phyloP scores from a whole-genome alignment of 257 asterid species.

The Haberlea rhodopensis region DNA sequence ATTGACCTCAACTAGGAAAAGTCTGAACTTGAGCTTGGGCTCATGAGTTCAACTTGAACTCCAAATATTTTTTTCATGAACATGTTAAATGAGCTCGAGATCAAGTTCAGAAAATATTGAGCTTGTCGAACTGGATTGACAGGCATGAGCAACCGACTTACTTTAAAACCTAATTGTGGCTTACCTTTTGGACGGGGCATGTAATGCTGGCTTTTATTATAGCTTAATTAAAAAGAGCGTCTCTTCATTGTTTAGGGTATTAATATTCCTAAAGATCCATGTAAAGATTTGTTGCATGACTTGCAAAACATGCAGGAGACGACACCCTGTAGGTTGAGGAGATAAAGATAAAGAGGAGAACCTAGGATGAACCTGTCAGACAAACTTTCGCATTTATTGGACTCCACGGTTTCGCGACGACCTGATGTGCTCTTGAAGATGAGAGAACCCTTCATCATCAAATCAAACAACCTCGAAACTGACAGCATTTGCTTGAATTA shows the following conservation, averaged over 20 bases:
- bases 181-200: too few species aligned
- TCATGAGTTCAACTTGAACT: background rate
- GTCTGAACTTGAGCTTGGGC: background rate
- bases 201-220: background rate
- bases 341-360: slow-evolving; percentile 22
- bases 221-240: background rate
- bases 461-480: slow-evolving; percentile 15
- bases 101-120: background rate
- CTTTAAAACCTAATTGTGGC: background rate
- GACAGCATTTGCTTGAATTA: slow-evolving; percentile 18
- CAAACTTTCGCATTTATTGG: slow-evolving; percentile 21
- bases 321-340: slow-evolving; percentile 44
- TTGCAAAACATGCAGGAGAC: slow-evolving; percentile 32
- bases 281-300: background rate
- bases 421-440: slow-evolving; percentile 19
- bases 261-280: background rate
- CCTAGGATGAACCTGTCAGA: slow-evolving; percentile 21
- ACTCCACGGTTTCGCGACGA: slow-evolving; percentile 16
- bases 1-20: background rate
- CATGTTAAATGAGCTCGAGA: background rate
- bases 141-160: background rate
- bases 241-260: background rate
- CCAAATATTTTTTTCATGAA: background rate
- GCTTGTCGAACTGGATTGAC: background rate
- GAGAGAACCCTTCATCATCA: slow-evolving; percentile 1